Percentiles rank a stretch among this genome's conserved stretches.
These are phyloP conservation scores for Xylaria sp. DNA, from an alignment of 2,329 filamentous ascomycete genomes.

Conservation along the genomic window DNA sequence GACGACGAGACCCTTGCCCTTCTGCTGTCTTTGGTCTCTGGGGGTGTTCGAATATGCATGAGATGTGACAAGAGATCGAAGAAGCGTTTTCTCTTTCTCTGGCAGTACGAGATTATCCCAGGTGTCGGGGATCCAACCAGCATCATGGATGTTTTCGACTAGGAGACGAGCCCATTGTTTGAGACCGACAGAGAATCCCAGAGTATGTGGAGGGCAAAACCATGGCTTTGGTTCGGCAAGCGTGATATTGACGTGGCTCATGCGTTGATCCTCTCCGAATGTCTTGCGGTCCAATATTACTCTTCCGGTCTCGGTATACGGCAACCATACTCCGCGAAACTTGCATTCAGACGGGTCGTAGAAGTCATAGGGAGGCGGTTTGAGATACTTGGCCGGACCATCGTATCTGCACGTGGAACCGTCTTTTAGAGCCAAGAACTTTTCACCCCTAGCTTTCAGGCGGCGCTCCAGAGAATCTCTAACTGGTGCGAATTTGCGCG, in stretches of 20 bases:
- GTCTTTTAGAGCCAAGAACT: slow-evolving; percentile 42
- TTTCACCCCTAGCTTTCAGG: slow-evolving; percentile 41
- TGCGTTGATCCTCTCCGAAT: slow-evolving; percentile 44
- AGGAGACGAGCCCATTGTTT: slow-evolving; percentile 47
- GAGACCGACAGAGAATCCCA: slow-evolving; percentile 45
- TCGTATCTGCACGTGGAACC: slow-evolving; percentile 41
- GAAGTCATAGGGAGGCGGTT: slow-evolving; percentile 41
- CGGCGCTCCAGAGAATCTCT: slow-evolving; percentile 41
- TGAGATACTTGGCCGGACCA: slow-evolving; percentile 45
- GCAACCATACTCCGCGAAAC: slow-evolving; percentile 46
- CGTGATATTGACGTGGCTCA: slow-evolving; percentile 35
- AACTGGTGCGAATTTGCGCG: slow-evolving; percentile 38
- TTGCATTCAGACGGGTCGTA: slow-evolving; percentile 38
- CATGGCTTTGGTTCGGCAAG: slow-evolving; percentile 36
- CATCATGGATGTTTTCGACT: slow-evolving; percentile 43
- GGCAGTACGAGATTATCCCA: slow-evolving; percentile 46
- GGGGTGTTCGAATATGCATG: slow-evolving; percentile 45
- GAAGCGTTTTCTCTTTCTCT: slow-evolving; percentile 45
- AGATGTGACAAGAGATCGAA: slow-evolving; percentile 46
- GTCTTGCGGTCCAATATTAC: slow-evolving; percentile 48
- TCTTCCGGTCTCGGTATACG: slow-evolving; percentile 46
- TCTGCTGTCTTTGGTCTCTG: slow-evolving; percentile 45
- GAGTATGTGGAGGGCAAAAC: slow-evolving; percentile 46
- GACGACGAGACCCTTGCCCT: slow-evolving; percentile 54
- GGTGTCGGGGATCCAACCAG: slow-evolving; percentile 42